phyloP scores from a whole-genome alignment of 345 rosid genomes.

The Eucalyptus globulus region DNA sequence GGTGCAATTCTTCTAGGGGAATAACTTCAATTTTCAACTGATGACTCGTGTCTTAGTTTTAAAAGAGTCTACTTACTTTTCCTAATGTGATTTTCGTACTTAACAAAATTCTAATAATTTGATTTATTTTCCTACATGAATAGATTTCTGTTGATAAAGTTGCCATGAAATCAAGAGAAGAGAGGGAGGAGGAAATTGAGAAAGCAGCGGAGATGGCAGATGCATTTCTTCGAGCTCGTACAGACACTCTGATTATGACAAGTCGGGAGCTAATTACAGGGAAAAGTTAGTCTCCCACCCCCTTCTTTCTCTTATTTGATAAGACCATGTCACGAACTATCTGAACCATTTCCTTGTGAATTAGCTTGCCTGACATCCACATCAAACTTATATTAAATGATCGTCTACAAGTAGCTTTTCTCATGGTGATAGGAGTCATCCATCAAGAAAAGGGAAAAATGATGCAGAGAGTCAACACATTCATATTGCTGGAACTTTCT shows the following conservation, averaged over 20 bases:
- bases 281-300: constrained; percentile 37
- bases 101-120: not conserved
- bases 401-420: not conserved
- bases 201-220: constrained; percentile 71
- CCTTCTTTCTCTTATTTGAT: not conserved
- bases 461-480: not conserved
- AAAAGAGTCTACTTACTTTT: not conserved
- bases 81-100: not conserved
- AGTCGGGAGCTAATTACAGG: constrained; percentile 89
- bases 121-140: not conserved
- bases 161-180: constrained; percentile 62
- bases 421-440: not conserved
- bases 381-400: not conserved
- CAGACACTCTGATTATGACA: constrained; percentile 82
- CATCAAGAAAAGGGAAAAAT: not conserved
- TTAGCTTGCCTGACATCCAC: not conserved
- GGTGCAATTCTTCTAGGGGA: not conserved
- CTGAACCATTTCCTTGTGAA: not conserved
- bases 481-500: not conserved
- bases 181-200: constrained; percentile 67
- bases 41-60: not conserved
- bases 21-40: not conserved
- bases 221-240: constrained; percentile 43
- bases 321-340: not conserved
- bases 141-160: constrained; percentile 84